Conservation (phyloP, 2,329 filamentous ascomycete genomes). For the Beauveria rudraprayagi region DNA sequence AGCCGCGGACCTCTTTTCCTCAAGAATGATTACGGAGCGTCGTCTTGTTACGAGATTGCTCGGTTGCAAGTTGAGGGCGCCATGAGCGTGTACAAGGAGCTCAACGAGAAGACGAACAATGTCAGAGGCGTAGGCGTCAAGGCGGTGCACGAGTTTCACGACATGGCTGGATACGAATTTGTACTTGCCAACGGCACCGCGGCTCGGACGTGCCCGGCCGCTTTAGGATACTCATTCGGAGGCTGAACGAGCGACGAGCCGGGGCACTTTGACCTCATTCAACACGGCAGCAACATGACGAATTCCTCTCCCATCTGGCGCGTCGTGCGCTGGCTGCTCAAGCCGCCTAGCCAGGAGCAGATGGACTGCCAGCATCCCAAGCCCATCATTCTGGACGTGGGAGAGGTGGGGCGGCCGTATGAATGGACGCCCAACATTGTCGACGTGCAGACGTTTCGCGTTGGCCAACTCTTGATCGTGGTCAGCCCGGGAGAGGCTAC, state of each 20-base stretch:
- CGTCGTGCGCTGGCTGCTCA: conserved; percentile 61
- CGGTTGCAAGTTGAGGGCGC: conserved; percentile 57
- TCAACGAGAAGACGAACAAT: conserved; percentile 37
- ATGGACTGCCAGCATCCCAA: conserved; percentile 71
- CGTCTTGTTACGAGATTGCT: conserved; percentile 72
- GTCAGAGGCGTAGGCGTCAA: conserved; percentile 59
- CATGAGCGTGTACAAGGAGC: conserved; percentile 37
- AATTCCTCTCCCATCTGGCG: conserved; percentile 70
- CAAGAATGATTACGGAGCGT: conserved; percentile 58
- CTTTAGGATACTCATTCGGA: conserved; percentile 82
- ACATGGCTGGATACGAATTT: conserved; percentile 70
- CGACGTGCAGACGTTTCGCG: conserved; percentile 75
- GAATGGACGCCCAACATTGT: conserved; percentile 84
- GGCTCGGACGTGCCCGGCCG: conserved; percentile 72
- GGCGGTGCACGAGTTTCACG: conserved; percentile 72
- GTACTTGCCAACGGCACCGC: conserved; percentile 60
- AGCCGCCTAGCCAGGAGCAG: conserved; percentile 61
- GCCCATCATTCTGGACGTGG: conserved; percentile 78
- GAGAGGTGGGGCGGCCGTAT: conserved; percentile 67
- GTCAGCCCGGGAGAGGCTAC: conserved; percentile 81
- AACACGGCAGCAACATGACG: conserved; percentile 64
- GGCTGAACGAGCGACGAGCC: conserved; percentile 86
- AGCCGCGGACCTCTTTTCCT: conserved; percentile 61
- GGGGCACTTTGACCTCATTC: conserved; percentile 82
- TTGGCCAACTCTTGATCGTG: conserved; percentile 77